Evolutionary conservation across 352 stramenopile genomes (phyloP).

Genomic region (Phytophthora multivora): DNA sequence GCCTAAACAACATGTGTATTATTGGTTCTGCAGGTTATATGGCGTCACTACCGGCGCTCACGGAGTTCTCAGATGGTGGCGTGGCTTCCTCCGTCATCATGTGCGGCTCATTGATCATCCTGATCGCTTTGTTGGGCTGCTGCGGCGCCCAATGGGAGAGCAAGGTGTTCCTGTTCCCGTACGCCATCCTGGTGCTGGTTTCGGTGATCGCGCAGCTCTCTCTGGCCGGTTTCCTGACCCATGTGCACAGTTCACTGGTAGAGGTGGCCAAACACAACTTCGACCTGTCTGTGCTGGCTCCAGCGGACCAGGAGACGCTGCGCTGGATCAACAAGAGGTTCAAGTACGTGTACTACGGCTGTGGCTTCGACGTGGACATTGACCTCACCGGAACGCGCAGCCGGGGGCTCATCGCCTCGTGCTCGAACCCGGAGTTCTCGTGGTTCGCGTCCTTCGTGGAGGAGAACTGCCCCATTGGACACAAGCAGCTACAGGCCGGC

Average conservation of each 20-base stretch:
- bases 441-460: conserved; percentile 83
- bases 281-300: conserved; percentile 59
- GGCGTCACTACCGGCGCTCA: conserved; percentile 77
- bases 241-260: conserved; percentile 77
- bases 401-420: conserved; percentile 54
- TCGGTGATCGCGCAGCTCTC: conserved; percentile 81
- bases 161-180: conserved; percentile 87
- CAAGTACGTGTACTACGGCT: conserved; percentile 75
- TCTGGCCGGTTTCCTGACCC: conserved; percentile 80
- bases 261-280: conserved; percentile 73
- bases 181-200: conserved; percentile 77
- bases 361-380: conserved; percentile 70
- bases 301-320: conserved; percentile 66
- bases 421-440: conserved; percentile 55
- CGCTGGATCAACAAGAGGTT: conserved; percentile 82
- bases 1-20: conserved; percentile 11
- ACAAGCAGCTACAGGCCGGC: conserved; percentile 49
- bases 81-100: conserved; percentile 83
- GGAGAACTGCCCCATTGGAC: conserved; percentile 70
- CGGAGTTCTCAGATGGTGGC: conserved; percentile 79
- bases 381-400: conserved; percentile 44
- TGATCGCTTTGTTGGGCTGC: conserved; percentile 78
- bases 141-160: conserved; percentile 86
- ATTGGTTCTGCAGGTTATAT: conserved; percentile 64
- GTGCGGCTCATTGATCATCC: conserved; percentile 76